A percentile compares a stretch with the other conserved stretches of the same genome.
Evolutionary conservation across 2,329 filamentous ascomycete species (phyloP).

Genomic region (Pseudogymnoascus pannorum): DNA sequence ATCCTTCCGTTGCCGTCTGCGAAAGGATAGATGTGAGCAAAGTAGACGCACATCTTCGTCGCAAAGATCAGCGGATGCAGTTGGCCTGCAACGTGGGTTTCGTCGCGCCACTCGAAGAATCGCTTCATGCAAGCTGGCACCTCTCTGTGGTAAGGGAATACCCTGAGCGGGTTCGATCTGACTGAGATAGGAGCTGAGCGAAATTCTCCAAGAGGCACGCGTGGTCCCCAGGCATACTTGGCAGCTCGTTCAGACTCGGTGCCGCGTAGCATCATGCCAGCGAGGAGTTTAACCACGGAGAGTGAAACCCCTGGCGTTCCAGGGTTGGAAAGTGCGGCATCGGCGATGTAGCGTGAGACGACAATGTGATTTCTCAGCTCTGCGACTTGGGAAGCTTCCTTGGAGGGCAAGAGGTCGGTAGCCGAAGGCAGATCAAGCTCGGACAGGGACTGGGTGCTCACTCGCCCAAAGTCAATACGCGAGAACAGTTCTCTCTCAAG

Average conservation of each 20-base stretch:
- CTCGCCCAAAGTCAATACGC: not conserved
- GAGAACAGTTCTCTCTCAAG: slow-evolving; percentile 10
- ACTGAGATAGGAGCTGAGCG: slow-evolving; percentile 18
- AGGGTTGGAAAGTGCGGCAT: slow-evolving; percentile 14
- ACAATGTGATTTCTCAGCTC: slow-evolving; percentile 22
- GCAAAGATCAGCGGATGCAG: slow-evolving; percentile 21
- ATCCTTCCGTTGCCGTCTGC: slow-evolving; percentile 21
- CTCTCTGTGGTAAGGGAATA: slow-evolving; percentile 22
- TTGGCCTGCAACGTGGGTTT: slow-evolving; percentile 12
- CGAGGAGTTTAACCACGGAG: slow-evolving; percentile 14
- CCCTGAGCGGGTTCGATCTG: slow-evolving; percentile 16
- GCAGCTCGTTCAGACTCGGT: slow-evolving; percentile 16
- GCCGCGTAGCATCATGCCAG: slow-evolving; percentile 12
- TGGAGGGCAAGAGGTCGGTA: slow-evolving; percentile 5
- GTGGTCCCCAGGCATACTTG: slow-evolving; percentile 14
- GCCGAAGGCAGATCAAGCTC: slow-evolving; percentile 10
- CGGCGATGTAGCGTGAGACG: slow-evolving; percentile 19
- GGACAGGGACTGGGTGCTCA: slow-evolving; percentile 10
- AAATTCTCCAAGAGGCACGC: slow-evolving; percentile 16
- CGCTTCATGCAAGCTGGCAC: slow-evolving; percentile 18
- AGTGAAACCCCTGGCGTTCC: slow-evolving; percentile 16
- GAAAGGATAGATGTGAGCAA: slow-evolving; percentile 21
- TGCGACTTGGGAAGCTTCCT: slow-evolving; percentile 10
- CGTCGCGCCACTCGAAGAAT: slow-evolving; percentile 18
- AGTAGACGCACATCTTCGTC: slow-evolving; percentile 18